These are phyloP conservation scores for Scedosporium minutisporum DNA, from an alignment of 2,329 filamentous ascomycete genomes.

Conservation along the genomic window DNA sequence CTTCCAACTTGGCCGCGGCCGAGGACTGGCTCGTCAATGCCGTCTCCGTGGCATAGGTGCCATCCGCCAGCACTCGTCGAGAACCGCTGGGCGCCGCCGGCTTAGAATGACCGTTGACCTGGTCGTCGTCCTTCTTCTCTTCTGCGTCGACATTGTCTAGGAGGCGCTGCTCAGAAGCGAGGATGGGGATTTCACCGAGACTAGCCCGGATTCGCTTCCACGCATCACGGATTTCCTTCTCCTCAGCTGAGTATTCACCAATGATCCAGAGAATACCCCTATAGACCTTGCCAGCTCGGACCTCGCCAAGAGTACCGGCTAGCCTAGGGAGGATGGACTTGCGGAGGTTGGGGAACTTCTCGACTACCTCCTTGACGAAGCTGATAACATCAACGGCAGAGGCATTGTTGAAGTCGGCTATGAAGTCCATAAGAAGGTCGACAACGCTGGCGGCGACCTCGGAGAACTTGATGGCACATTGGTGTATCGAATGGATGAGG, in stretches of 20 bases:
- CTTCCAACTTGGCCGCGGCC: conserved; percentile 82
- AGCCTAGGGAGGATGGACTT: conserved; percentile 79
- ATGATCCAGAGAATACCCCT: conserved; percentile 95
- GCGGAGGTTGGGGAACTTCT: conserved; percentile 89
- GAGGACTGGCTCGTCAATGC: conserved; percentile 89
- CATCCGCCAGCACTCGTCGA: conserved; percentile 85
- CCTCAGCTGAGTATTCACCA: conserved; percentile 90
- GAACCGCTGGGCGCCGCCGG: conserved; percentile 68
- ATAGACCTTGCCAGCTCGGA: conserved; percentile 94
- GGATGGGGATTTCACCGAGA: conserved; percentile 90
- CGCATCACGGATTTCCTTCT: conserved; percentile 87
- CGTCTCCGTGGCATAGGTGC: conserved; percentile 94
- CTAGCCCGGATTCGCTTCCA: conserved; percentile 95
- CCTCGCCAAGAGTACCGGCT: conserved; percentile 83
- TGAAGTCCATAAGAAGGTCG: conserved; percentile 96
- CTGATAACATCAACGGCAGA: conserved; percentile 96
- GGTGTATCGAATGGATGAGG: conserved; percentile 93
- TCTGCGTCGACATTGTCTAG: conserved; percentile 75
- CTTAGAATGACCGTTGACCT: conserved; percentile 75
- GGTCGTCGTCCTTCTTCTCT: conserved; percentile 42
- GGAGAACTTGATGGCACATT: conserved; percentile 98
- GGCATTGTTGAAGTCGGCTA: conserved; percentile 94
- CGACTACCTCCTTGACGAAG: conserved; percentile 97
- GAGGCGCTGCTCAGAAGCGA: conserved; percentile 86
- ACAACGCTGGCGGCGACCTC: conserved; percentile 96